Conservation (phyloP, 2,329 filamentous ascomycete genomes). For the Monilinia vaccinii-corymbosi region DNA sequence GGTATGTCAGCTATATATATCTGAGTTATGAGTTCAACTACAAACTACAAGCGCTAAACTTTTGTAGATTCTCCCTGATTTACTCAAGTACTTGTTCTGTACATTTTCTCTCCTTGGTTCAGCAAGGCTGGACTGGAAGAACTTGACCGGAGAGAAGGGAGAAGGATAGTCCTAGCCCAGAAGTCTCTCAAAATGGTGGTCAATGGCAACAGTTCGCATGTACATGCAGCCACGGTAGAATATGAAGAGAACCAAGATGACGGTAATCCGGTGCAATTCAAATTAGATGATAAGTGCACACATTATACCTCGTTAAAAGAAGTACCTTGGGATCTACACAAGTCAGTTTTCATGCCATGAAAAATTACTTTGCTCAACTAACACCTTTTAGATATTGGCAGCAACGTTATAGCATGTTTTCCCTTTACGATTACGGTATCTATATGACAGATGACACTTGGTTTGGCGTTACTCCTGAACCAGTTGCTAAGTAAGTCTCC, state of each 20-base stretch:
- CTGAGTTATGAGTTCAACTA: background rate
- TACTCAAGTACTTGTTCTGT: background rate
- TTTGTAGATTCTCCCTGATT: background rate
- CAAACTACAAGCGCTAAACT: background rate
- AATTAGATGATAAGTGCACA: constrained; percentile 55
- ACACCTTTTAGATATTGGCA: constrained; percentile 65
- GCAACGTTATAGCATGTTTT: constrained; percentile 82
- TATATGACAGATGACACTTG: constrained; percentile 89
- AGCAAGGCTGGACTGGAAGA: background rate
- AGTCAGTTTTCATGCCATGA: constrained; percentile 42
- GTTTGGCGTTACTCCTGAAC: constrained; percentile 95
- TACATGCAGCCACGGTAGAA: background rate
- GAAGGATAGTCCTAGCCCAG: background rate
- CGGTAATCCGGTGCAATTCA: constrained; percentile 14
- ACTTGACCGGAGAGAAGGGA: background rate
- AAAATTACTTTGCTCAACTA: background rate
- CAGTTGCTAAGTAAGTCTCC: constrained; percentile 63
- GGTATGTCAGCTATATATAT: background rate
- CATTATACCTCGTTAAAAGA: constrained; percentile 65
- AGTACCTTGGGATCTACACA: constrained; percentile 76
- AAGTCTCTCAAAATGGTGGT: background rate
- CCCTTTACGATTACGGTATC: constrained; percentile 77
- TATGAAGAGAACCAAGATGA: background rate
- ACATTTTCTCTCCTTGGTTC: background rate
- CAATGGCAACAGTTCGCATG: background rate